These are phyloP conservation scores for Aspergillus novoparasiticus DNA, from an alignment of 2,329 filamentous ascomycete genomes.

Conservation along the genomic window DNA sequence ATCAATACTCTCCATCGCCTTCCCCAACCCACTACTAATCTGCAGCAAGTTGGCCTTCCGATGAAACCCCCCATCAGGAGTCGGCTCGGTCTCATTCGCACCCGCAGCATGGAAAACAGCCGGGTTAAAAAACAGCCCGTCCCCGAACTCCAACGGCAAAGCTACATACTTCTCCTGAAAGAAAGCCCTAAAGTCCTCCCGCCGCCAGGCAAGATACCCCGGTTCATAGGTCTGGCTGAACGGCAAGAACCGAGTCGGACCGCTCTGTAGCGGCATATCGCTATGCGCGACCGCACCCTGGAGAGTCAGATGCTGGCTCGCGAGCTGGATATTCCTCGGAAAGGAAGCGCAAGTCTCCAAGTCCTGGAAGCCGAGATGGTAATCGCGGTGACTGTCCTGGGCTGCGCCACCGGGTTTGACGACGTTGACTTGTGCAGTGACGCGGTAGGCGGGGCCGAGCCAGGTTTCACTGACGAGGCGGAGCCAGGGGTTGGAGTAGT, in stretches of 20 bases:
- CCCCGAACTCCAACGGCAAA: conserved; percentile 57
- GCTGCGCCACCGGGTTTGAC: conserved; percentile 61
- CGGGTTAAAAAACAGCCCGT: conserved; percentile 67
- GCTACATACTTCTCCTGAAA: conserved; percentile 58
- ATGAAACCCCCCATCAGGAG: conserved; percentile 41
- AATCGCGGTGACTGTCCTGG: conserved; percentile 63
- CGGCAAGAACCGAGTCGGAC: conserved; percentile 63
- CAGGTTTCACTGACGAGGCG: conserved; percentile 56
- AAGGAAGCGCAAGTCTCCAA: conserved; percentile 49
- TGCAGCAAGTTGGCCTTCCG: conserved; percentile 65
- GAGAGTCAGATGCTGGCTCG: conserved; percentile 61
- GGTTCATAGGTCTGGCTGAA: conserved; percentile 61
- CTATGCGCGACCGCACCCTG: conserved; percentile 66
- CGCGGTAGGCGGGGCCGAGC: conserved; percentile 62
- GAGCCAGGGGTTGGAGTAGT: conserved; percentile 65
- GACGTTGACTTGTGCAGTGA: conserved; percentile 66
- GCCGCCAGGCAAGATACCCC: conserved; percentile 62
- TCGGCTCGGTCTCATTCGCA: conserved; percentile 49
- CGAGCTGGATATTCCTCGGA: conserved; percentile 56
- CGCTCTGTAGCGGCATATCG: conserved; percentile 60
- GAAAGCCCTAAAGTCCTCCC: conserved; percentile 55
- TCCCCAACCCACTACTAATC: conserved; percentile 64
- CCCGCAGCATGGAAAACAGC: conserved; percentile 66
- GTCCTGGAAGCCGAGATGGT: conserved; percentile 66
- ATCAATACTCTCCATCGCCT: conserved; percentile 65